Conservation (phyloP, 345 rosid genomes). For the Hibiscus mutabilis region DNA sequence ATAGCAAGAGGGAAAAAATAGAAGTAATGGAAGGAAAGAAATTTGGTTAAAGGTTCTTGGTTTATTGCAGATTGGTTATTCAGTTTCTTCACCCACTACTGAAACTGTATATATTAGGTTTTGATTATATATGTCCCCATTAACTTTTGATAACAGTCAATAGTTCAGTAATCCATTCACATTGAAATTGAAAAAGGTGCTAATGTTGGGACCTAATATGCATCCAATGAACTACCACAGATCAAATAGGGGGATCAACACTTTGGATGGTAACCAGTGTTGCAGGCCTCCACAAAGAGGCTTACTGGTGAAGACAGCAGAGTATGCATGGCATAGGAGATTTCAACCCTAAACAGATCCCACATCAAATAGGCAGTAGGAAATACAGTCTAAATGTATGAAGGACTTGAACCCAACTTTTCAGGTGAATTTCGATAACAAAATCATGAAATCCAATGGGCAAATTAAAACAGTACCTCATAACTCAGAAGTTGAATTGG, state of each 20-base stretch:
- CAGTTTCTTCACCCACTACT: not conserved
- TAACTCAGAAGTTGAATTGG: not conserved
- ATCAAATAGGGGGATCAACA: not conserved
- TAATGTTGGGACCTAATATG: not conserved
- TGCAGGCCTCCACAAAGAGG: not conserved
- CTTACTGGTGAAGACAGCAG: not conserved
- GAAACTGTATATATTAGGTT: not conserved
- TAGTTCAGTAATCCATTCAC: not conserved
- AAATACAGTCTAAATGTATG: not conserved
- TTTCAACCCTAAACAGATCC: not conserved
- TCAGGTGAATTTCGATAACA: not conserved
- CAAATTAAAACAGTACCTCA: not conserved
- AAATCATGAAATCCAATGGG: not conserved
- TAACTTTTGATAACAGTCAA: not conserved
- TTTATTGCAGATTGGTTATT: not conserved
- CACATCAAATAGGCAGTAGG: not conserved
- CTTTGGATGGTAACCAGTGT: not conserved
- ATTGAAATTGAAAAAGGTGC: slow-evolving; percentile 3
- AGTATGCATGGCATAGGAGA: not conserved
- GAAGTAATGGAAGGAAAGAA: not conserved
- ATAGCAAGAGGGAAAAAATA: not conserved
- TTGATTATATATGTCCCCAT: not conserved
- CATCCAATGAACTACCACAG: not conserved
- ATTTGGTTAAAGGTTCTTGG: not conserved
- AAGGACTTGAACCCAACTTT: not conserved